These are phyloP conservation scores for Barnettozyma wickerhamii DNA, from an alignment of 805 yeast species.

Conservation along the genomic window DNA sequence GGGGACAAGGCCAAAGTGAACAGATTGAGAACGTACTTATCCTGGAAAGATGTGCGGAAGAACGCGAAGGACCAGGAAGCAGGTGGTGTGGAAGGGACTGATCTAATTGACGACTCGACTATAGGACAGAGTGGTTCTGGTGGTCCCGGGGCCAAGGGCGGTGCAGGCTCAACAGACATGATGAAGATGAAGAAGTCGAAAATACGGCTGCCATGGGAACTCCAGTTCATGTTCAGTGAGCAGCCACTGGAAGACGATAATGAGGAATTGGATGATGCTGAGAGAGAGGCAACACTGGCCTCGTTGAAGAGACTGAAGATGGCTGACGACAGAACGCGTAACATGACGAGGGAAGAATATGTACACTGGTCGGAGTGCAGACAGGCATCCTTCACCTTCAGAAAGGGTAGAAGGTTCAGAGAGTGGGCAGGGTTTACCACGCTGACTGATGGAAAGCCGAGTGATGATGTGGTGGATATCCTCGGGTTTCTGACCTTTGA, in stretches of 20 bases:
- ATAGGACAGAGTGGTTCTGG: constrained; percentile 19
- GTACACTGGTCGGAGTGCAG: constrained; percentile 99
- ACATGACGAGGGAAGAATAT: constrained; percentile 95
- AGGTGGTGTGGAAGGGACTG: constrained; percentile 53
- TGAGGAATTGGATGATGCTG: constrained; percentile 78
- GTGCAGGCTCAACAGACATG: constrained; percentile 33
- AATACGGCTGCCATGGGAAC: constrained; percentile 90
- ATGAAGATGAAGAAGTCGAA: constrained; percentile 69
- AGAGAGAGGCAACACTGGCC: constrained; percentile 81
- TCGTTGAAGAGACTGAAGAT: constrained; percentile 83
- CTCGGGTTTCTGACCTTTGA: constrained; percentile 94
- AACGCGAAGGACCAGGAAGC: constrained; percentile 64
- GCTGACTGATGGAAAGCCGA: constrained; percentile 84
- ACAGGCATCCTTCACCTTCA: constrained; percentile 93
- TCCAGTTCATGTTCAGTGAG: constrained; percentile 89
- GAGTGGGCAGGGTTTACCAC: constrained; percentile 93
- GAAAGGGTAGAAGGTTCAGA: constrained; percentile 89
- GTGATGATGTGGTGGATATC: constrained; percentile 95
- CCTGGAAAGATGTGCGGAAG: constrained; percentile 97
- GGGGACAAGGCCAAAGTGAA: constrained; percentile 94
- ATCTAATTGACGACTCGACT: constrained; percentile 39
- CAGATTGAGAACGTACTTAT: constrained; percentile 80
- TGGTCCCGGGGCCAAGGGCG: constrained; percentile 27
- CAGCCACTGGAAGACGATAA: constrained; percentile 73
- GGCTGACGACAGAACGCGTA: constrained; percentile 89